These are phyloP conservation scores for Miamiensis avidus DNA, from an alignment of 169 alveolate species.

Conservation along the genomic window DNA sequence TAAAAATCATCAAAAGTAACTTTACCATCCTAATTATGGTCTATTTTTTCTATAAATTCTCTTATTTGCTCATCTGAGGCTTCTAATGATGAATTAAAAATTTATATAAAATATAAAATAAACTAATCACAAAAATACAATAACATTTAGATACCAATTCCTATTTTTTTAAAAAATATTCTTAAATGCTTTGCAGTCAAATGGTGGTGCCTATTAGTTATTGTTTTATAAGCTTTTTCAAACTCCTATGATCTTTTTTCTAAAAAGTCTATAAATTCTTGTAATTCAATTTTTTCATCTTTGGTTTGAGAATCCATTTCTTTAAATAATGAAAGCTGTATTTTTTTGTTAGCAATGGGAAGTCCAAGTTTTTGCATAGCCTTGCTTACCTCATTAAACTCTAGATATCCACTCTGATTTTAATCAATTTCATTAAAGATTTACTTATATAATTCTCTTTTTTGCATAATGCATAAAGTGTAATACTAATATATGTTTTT, in stretches of 20 bases:
- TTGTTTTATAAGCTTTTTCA: background rate
- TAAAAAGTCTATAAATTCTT: background rate
- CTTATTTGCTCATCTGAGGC: background rate
- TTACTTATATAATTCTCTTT: too few relatives aligned
- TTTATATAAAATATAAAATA: too few relatives aligned
- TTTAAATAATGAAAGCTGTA: background rate
- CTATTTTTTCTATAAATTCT: background rate
- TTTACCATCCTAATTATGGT: background rate
- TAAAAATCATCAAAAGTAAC: background rate
- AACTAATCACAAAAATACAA: background rate
- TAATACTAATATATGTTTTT: too few relatives aligned
- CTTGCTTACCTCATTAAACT: background rate
- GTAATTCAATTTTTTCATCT: background rate
- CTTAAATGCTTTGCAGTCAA: background rate
- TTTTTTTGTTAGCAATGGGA: background rate
- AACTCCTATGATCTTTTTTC: background rate
- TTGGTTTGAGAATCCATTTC: background rate
- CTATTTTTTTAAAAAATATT: background rate
- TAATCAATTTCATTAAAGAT: background rate
- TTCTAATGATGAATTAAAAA: background rate
- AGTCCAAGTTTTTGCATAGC: background rate
- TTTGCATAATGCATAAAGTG: too few relatives aligned
- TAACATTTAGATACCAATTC: too few relatives aligned
- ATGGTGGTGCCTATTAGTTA: background rate
- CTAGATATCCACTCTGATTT: background rate